A percentile compares a stretch with the other conserved stretches of the same genome.
These are phyloP conservation scores for Fusarium luffae DNA, from an alignment of 2,329 filamentous ascomycete species.

Conservation along the genomic window DNA sequence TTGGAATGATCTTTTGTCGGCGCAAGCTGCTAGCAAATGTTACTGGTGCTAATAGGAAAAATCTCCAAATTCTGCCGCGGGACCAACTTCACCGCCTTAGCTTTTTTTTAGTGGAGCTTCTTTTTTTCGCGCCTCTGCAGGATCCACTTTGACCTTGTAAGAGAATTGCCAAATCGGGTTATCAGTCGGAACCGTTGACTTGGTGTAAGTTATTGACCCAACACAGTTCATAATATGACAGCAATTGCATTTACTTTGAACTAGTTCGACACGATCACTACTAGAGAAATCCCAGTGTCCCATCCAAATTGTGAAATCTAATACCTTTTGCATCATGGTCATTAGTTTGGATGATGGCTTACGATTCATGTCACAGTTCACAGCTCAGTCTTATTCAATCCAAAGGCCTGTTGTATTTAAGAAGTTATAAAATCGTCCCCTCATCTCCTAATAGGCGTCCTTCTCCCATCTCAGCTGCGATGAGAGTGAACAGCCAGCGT, in stretches of 20 bases:
- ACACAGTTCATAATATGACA: too few relatives aligned
- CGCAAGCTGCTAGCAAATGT: slow-evolving; percentile 34
- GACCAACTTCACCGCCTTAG: slow-evolving; percentile 42
- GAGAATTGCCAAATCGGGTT: slow-evolving; percentile 12
- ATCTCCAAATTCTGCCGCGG: slow-evolving; percentile 48
- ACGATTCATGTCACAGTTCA: background rate
- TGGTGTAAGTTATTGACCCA: background rate
- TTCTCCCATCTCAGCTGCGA: slow-evolving; percentile 10
- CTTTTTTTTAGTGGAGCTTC: slow-evolving; percentile 44
- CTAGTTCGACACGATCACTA: background rate
- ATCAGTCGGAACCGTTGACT: background rate
- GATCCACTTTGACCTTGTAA: background rate
- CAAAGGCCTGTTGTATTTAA: slow-evolving; percentile 41
- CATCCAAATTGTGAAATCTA: background rate
- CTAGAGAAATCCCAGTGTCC: rapidly evolving
- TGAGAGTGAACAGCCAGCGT: slow-evolving; percentile 9
- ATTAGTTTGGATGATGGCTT: background rate
- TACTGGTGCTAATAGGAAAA: slow-evolving; percentile 43
- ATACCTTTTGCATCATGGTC: background rate
- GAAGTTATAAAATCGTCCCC: slow-evolving; percentile 25
- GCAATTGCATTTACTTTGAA: background rate
- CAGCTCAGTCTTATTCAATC: background rate
- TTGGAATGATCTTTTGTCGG: slow-evolving; percentile 20
- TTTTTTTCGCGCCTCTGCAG: slow-evolving; percentile 4
- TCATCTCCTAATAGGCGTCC: slow-evolving; percentile 5